These are phyloP conservation scores for Thielaviopsis populi DNA, from an alignment of 2,329 filamentous ascomycete species.

Conservation along the genomic window DNA sequence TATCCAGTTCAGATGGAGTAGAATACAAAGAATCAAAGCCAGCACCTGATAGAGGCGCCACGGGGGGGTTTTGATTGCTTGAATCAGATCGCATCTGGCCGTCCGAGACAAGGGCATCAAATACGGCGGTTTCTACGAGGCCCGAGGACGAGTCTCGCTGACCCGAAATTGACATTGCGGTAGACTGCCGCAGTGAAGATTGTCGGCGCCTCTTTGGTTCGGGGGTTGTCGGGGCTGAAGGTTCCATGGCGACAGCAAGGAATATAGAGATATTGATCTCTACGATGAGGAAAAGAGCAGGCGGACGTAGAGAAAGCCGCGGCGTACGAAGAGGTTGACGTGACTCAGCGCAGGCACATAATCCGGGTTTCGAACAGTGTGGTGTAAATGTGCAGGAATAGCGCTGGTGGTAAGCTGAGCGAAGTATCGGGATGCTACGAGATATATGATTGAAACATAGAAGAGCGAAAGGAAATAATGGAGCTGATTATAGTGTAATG, in stretches of 20 bases:
- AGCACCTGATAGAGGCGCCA: not conserved
- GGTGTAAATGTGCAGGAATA: too few species aligned
- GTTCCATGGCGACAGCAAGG: not conserved
- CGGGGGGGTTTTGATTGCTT: not conserved
- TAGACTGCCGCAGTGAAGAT: conserved; percentile 12
- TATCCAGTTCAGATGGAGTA: not conserved
- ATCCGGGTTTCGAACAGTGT: too few species aligned
- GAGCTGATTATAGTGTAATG: too few species aligned
- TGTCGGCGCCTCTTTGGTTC: not conserved
- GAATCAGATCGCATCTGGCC: conserved; percentile 4
- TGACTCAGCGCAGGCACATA: too few species aligned
- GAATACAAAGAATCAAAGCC: not conserved
- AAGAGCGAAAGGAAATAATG: too few species aligned
- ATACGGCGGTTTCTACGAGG: conserved; percentile 10
- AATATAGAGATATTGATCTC: not conserved
- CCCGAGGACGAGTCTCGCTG: conserved; percentile 3
- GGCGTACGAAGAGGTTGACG: too few species aligned
- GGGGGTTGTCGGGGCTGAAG: not conserved
- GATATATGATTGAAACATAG: too few species aligned
- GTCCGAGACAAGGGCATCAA: conserved; percentile 16
- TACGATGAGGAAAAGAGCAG: too few species aligned
- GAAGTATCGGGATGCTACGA: too few species aligned
- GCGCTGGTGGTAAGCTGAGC: too few species aligned
- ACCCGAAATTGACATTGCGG: conserved; percentile 3
- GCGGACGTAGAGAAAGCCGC: too few species aligned